These are phyloP conservation scores for Colletotrichum abscissum DNA, from an alignment of 2,329 filamentous ascomycete genomes.

Conservation along the genomic window DNA sequence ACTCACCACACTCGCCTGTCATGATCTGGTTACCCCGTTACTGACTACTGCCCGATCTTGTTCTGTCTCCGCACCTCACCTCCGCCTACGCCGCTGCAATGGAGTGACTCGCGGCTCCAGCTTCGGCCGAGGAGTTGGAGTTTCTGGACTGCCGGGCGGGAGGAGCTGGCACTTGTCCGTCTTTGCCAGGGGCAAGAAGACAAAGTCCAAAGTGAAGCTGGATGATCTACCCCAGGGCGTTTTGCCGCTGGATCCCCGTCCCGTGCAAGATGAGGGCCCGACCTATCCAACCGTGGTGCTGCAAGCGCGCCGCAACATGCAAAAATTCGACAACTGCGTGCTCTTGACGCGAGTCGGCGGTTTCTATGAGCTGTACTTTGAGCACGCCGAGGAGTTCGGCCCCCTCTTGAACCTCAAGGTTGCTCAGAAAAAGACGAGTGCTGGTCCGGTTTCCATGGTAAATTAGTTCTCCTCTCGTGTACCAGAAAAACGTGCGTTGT, in stretches of 20 bases:
- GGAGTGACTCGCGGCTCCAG: conserved; percentile 5
- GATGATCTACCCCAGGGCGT: conserved; percentile 68
- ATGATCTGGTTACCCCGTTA: conserved; percentile 23
- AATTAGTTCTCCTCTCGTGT: conserved; percentile 27
- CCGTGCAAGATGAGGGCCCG: conserved; percentile 59
- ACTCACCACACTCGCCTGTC: conserved; percentile 30
- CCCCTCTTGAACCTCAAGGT: conserved; percentile 90
- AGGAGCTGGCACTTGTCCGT: conserved; percentile 13
- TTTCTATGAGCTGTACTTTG: conserved; percentile 98
- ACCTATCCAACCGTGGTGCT: conserved; percentile 88
- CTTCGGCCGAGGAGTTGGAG: conserved; percentile 4
- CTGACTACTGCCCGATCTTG: conserved; percentile 6
- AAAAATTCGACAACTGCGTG: conserved; percentile 90
- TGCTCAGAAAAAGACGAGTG: conserved; percentile 78
- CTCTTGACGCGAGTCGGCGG: conserved; percentile 91
- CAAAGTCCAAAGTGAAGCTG: conserved; percentile 63
- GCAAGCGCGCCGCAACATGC: conserved; percentile 90
- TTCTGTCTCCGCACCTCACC: conserved; percentile 12
- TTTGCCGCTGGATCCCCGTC: conserved; percentile 50
- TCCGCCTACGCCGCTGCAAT: conserved; percentile 22
- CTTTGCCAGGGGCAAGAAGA: conserved; percentile 62
- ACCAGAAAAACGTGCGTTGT: conserved; percentile 31
- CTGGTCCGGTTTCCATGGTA: conserved; percentile 88
- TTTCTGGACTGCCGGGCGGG: background rate
- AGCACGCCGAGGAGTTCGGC: conserved; percentile 91